Conservation (phyloP, 805 yeast species). For the Saccharomycopsis sp. region DNA sequence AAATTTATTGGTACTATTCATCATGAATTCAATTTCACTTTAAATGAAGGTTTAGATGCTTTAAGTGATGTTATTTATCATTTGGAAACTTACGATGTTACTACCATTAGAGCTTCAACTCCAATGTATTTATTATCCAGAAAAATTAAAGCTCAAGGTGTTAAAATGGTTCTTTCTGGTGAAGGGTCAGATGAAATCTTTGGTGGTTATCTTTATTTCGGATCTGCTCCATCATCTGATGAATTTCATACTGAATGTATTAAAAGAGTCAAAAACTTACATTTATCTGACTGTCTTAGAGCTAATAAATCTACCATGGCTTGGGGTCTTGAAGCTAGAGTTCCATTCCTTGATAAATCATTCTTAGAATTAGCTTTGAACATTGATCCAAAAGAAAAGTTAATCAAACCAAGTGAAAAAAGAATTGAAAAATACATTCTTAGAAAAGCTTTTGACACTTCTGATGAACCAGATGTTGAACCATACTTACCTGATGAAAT, state of each 20-base stretch:
- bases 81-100: conserved; percentile 95
- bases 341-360: conserved; percentile 93
- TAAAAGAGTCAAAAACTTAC: conserved; percentile 93
- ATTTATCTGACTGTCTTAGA: conserved; percentile 92
- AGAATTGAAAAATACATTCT: conserved; percentile 89
- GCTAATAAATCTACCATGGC: conserved; percentile 99
- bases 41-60: conserved; percentile 95
- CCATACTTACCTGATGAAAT: conserved; percentile 96
- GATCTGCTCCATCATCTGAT: conserved; percentile 84
- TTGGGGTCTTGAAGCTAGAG: conserved; percentile 99
- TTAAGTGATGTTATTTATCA: conserved; percentile 89
- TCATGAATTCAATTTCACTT: conserved; percentile 95
- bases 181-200: conserved; percentile 99
- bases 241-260: conserved; percentile 97
- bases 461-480: conserved; percentile 62
- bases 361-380: conserved; percentile 89
- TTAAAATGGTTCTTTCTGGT: conserved; percentile 97
- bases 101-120: conserved; percentile 97
- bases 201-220: conserved; percentile 97
- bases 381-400: conserved; percentile 87
- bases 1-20: conserved; percentile 92
- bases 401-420: conserved; percentile 63
- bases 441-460: conserved; percentile 95
- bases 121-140: conserved; percentile 96
- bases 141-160: conserved; percentile 98